Conservation (phyloP, 225 moss, liverwort and hornwort genomes). For the Climacium dendroides region DNA sequence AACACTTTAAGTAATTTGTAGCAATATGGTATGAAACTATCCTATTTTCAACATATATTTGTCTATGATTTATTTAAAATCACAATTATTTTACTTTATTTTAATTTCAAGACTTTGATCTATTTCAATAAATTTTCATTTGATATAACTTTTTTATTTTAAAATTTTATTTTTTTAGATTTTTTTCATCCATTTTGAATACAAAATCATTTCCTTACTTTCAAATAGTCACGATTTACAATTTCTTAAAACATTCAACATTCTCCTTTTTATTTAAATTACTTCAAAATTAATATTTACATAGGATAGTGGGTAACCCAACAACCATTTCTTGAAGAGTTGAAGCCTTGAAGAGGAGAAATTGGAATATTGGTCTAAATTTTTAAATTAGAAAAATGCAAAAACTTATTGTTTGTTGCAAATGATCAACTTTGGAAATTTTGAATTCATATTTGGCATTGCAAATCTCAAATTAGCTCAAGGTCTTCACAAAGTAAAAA, state of each 20-base stretch:
- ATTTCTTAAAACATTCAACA: not conserved
- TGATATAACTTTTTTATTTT: not conserved
- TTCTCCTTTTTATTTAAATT: not conserved
- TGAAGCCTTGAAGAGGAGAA: not conserved
- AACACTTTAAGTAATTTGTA: not conserved
- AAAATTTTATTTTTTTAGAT: not conserved
- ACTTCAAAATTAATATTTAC: not conserved
- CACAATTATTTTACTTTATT: not conserved
- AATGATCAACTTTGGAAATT: not conserved
- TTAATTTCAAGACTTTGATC: not conserved
- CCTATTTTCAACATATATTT: not conserved
- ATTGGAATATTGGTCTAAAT: not conserved
- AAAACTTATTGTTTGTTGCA: accelerated
- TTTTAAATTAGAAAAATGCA: not conserved
- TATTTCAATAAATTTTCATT: not conserved
- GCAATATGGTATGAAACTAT: not conserved
- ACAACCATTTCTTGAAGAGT: accelerated
- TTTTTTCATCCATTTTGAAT: not conserved
- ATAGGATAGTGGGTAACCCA: not conserved
- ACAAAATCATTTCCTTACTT: not conserved
- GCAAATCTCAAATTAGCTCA: accelerated
- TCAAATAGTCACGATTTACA: not conserved
- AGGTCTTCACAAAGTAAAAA: accelerated
- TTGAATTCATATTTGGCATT: not conserved
- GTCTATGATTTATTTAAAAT: not conserved